These are phyloP conservation scores for Cercospora sp. DNA, from an alignment of 2,329 filamentous ascomycete genomes.

Conservation along the genomic window DNA sequence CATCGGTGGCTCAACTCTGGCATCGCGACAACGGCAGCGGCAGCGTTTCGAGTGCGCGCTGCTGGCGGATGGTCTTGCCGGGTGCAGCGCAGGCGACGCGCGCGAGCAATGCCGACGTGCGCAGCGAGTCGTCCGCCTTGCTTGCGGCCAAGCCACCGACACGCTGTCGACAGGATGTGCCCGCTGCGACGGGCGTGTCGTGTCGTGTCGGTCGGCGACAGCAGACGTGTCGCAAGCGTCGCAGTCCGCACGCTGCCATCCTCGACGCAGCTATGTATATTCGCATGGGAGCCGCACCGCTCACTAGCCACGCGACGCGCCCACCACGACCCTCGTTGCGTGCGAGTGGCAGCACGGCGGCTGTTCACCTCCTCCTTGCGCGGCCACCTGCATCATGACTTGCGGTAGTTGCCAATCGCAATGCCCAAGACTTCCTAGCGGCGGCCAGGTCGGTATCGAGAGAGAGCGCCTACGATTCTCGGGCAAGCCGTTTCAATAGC, in stretches of 20 bases:
- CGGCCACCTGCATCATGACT: slow-evolving; percentile 4
- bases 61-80: slow-evolving; percentile 9
- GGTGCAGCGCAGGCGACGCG: neutral
- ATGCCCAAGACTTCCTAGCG: neutral
- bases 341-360: neutral
- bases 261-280: neutral
- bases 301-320: neutral
- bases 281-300: neutral
- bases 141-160: neutral
- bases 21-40: neutral
- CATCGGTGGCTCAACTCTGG: neutral
- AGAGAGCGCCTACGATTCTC: neutral
- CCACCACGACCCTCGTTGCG: neutral
- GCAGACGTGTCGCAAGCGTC: neutral
- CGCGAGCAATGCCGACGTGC: slow-evolving; percentile 1
- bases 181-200: neutral
- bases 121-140: neutral
- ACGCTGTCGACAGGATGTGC: neutral
- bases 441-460: neutral
- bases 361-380: neutral
- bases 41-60: neutral
- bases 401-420: neutral
- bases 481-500: slow-evolving; percentile 6
- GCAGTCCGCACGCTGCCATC: neutral
- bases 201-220: neutral